Conservation (phyloP, 352 stramenopile species). For the Aphanomyces euteiches region DNA sequence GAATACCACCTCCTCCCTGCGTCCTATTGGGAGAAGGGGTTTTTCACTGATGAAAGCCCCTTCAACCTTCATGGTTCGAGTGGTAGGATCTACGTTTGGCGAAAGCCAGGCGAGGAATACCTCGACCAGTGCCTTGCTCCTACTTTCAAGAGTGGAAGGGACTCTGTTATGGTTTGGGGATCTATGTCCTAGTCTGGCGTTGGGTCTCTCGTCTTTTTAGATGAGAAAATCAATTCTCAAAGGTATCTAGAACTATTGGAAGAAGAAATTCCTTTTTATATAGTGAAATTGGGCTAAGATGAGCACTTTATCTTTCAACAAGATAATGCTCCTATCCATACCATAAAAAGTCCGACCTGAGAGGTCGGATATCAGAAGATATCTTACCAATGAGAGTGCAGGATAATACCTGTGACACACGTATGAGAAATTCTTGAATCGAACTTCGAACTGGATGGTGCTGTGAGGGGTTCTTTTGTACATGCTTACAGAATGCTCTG, state of each 20-base stretch:
- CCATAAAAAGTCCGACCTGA: no score
- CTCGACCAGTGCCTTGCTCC: background rate
- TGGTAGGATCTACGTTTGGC: slow-evolving; percentile 15
- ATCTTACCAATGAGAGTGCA: no score
- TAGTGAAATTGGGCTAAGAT: background rate
- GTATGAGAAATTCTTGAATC: no score
- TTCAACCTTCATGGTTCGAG: background rate
- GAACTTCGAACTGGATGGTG: no score
- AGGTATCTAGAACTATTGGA: slow-evolving; percentile 10
- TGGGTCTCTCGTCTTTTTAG: background rate
- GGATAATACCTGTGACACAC: no score
- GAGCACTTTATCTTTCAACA: slow-evolving; percentile 6
- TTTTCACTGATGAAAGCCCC: slow-evolving; percentile 19
- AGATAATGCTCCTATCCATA: slow-evolving; percentile 12
- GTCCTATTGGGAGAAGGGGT: background rate
- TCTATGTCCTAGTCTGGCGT: background rate
- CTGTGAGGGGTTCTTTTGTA: no score
- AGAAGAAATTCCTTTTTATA: background rate
- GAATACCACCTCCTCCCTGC: background rate
- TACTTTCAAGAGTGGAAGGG: slow-evolving; percentile 12
- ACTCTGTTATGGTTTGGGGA: slow-evolving; percentile 20
- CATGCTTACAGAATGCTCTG: no score
- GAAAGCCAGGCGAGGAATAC: slow-evolving; percentile 9
- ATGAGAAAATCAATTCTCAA: slow-evolving; percentile 7
- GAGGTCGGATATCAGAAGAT: no score